Evolutionary conservation across 1,139 yeast genomes (phyloP).

Genomic region (Arxiozyma heterogenica): DNA sequence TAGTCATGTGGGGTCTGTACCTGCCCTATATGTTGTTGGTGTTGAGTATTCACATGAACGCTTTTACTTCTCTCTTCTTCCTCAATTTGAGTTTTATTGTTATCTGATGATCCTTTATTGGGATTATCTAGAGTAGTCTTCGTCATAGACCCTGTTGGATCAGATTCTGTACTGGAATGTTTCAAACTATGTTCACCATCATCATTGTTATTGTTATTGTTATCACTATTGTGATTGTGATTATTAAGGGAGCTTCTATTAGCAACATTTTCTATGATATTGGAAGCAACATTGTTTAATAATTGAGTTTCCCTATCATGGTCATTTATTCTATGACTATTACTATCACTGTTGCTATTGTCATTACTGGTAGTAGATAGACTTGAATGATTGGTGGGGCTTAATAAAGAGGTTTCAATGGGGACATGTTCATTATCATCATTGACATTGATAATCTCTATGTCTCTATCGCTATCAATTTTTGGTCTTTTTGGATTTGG

Average conservation of each 20-base stretch:
- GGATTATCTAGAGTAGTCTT: neutral
- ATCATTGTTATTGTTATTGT: slow-evolving; percentile 31
- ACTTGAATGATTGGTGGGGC: neutral
- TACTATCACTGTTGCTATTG: slow-evolving; percentile 13
- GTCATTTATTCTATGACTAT: slow-evolving; percentile 7
- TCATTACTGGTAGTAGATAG: neutral
- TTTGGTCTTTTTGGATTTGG: slow-evolving; percentile 9
- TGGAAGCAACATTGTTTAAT: slow-evolving; percentile 10
- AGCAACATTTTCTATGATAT: slow-evolving; percentile 12
- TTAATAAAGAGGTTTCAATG: neutral
- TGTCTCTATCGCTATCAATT: neutral
- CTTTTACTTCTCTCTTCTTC: slow-evolving; percentile 10
- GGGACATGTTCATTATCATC: slow-evolving; percentile 9
- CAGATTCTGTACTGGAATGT: slow-evolving; percentile 5
- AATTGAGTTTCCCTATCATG: slow-evolving; percentile 13
- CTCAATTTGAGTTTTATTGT: slow-evolving; percentile 5
- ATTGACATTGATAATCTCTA: slow-evolving; percentile 9
- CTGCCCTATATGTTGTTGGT: neutral
- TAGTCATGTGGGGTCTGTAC: neutral
- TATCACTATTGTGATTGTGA: slow-evolving; percentile 6
- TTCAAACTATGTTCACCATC: neutral
- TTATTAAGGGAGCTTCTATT: neutral
- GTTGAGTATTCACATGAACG: slow-evolving; percentile 6
- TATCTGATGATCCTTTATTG: slow-evolving; percentile 4
- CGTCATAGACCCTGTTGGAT: neutral